Conservation (phyloP, 1,139 yeast genomes). For the Candida sp. region DNA sequence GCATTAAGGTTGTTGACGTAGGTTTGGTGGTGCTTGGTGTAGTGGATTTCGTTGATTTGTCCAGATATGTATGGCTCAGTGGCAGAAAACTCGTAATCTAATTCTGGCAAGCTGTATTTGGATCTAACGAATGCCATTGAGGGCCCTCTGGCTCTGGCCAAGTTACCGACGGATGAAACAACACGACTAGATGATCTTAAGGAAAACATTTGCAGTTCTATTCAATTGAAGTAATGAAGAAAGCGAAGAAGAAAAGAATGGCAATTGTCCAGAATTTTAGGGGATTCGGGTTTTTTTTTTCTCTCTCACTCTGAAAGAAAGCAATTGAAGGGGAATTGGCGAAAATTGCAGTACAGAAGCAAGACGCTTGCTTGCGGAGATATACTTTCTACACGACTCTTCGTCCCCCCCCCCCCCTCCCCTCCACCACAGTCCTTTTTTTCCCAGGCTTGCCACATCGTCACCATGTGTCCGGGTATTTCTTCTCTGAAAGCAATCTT, state of each 20-base stretch:
- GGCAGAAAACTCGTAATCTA: conserved; percentile 88
- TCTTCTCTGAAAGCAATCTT: too few species aligned
- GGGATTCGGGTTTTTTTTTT: neutral
- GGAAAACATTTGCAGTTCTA: conserved; percentile 11
- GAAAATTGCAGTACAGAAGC: too few species aligned
- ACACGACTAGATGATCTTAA: conserved; percentile 22
- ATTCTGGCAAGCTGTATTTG: conserved; percentile 81
- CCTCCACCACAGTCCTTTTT: too few species aligned
- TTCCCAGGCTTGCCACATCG: too few species aligned
- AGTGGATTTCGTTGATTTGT: conserved; percentile 85
- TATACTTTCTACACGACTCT: too few species aligned
- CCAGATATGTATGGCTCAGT: conserved; percentile 92
- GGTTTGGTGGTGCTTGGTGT: conserved; percentile 86
- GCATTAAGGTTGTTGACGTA: conserved; percentile 90
- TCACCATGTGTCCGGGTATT: too few species aligned
- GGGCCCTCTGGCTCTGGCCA: conserved; percentile 12
- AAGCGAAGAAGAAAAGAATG: neutral
- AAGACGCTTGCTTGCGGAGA: too few species aligned
- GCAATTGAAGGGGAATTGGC: too few species aligned
- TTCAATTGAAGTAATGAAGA: neutral
- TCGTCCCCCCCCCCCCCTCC: too few species aligned
- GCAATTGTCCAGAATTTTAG: neutral
- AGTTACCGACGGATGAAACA: conserved; percentile 17
- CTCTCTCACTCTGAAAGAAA: too few species aligned
- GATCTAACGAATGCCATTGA: conserved; percentile 48